Base-by-base conservation (phyloP, 2,329 filamentous ascomycete genomes). In the Exophiala dermatitidis region DNA sequence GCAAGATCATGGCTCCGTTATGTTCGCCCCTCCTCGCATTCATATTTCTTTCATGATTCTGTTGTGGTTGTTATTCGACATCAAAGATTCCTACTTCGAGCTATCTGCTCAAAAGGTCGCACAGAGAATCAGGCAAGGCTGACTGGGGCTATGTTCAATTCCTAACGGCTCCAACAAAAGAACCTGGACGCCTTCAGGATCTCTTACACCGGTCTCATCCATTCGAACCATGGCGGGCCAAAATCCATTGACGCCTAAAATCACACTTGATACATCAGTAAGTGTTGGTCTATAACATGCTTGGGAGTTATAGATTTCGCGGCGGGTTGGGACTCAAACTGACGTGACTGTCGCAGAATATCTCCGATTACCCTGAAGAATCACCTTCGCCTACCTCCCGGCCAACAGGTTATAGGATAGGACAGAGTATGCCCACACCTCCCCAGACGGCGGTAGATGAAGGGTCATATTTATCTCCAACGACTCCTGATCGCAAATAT, bases 401-500 rank as follows among this genome's bases (percentile, higher is more conserved):
- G 31, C 32, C 54, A 30, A 44, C 50, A 29, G 45, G 50, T 48
- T 56, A 59, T 47, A 46, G 44, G 36, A 54, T 46, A 37, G 48
- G 50, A 34, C 44, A 44, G 33, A 62, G 54, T 32, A 60, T 63
- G 58, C 54, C 60, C 19, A 63, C 58, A 31, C 58, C 61, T 37
- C 60, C 60, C 30, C 52, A 53, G 33, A 57, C 60, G 29, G 54
- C 54, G 33, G 46, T 52, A 37, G 60, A 57, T 46, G 58, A 63
- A 34, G 52, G 48, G 45, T 59, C 46, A 26, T 61, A 58, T 40
- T 33, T 63, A 36, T 66, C 62, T 10, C 67, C 70, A 38, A 66
- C 63, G 33, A 63, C 63, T 19, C 66, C 67, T 4, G 63, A 63
- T 12, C 70, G 50, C 12, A 60, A 57, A 48, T 33, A 48, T n/a